A percentile compares a stretch with the other conserved stretches of the same genome.
Conservation (phyloP, 225 moss, liverwort and hornwort genomes). For the Rhytidiadelphus loreus region DNA sequence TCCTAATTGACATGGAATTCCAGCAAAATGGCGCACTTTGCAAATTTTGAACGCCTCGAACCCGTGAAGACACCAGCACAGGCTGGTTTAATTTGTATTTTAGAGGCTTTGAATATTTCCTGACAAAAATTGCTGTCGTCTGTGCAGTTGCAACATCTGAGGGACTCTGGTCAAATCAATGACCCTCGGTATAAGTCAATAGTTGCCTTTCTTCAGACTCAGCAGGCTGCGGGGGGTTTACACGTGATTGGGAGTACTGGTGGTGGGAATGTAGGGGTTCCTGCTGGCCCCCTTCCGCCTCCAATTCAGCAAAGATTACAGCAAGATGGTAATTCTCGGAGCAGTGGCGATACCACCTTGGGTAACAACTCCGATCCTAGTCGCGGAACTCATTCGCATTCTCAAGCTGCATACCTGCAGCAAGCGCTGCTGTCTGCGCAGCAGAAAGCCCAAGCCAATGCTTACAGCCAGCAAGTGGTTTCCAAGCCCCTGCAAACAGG, state of each 20-base stretch:
- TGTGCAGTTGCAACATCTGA: conserved; percentile 61
- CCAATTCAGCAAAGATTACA: conserved; percentile 50
- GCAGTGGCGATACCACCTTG: conserved; percentile 31
- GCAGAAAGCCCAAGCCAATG: conserved; percentile 55
- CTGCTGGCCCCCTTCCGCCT: conserved; percentile 47
- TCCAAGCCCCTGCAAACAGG: conserved; percentile 34
- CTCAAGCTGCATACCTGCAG: conserved; percentile 56
- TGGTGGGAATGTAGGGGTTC: conserved; percentile 52
- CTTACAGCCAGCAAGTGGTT: conserved; percentile 40
- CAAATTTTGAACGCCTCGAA: not conserved
- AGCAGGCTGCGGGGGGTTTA: conserved; percentile 29
- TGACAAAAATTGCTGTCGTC: not conserved
- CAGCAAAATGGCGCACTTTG: not conserved
- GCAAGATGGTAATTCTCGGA: conserved; percentile 54
- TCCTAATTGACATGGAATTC: not conserved
- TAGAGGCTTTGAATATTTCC: not conserved
- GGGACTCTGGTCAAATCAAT: conserved; percentile 58
- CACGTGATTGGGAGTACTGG: conserved; percentile 51
- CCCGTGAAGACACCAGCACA: not conserved
- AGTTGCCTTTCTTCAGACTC: conserved; percentile 52
- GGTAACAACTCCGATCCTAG: conserved; percentile 31
- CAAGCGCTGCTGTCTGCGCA: conserved; percentile 58
- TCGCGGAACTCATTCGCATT: conserved; percentile 43
- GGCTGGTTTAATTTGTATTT: not conserved
- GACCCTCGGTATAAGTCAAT: conserved; percentile 60